Evolutionary conservation across 345 rosid species (phyloP).

Genomic region (Salix viminalis): DNA sequence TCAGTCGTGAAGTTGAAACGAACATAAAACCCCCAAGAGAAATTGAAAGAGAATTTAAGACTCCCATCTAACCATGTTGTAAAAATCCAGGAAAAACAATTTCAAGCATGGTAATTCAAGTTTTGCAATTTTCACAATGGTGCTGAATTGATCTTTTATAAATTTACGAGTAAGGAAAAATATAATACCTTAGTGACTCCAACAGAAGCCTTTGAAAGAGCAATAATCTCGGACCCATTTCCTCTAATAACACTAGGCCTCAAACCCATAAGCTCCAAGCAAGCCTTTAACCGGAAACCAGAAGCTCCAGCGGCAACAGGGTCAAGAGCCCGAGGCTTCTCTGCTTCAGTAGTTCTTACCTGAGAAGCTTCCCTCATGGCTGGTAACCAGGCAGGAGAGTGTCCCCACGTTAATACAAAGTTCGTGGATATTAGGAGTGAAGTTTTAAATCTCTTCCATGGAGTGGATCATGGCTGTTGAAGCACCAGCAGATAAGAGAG

Average conservation of each 20-base stretch:
- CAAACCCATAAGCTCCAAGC: slow-evolving; percentile 61
- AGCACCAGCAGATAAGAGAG: slow-evolving; percentile 81
- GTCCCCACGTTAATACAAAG: slow-evolving; percentile 80
- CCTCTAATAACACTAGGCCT: slow-evolving; percentile 76
- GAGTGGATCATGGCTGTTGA: slow-evolving; percentile 94
- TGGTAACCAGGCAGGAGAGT: slow-evolving; percentile 29
- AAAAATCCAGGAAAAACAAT: background rate
- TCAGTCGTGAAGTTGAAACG: background rate
- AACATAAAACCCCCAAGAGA: background rate
- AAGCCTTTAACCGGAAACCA: slow-evolving; percentile 59
- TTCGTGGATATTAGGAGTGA: slow-evolving; percentile 59
- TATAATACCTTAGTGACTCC: slow-evolving; percentile 51
- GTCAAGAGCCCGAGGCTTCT: slow-evolving; percentile 85
- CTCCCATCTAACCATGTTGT: background rate
- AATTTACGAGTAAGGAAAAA: background rate
- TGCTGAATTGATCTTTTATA: background rate
- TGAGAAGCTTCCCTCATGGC: slow-evolving; percentile 24
- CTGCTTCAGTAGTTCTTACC: slow-evolving; percentile 31
- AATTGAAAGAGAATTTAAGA: background rate
- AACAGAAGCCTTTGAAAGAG: slow-evolving; percentile 57
- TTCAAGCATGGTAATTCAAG: background rate
- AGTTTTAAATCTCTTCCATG: slow-evolving; percentile 59
- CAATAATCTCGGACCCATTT: slow-evolving; percentile 77
- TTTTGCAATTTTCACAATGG: background rate
- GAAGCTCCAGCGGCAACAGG: slow-evolving; percentile 90